Evolutionary conservation across 768 basidiomycete species (phyloP), one percentile per base, ranked within the genome.

Genomic region (Boletus coccyginus): DNA sequence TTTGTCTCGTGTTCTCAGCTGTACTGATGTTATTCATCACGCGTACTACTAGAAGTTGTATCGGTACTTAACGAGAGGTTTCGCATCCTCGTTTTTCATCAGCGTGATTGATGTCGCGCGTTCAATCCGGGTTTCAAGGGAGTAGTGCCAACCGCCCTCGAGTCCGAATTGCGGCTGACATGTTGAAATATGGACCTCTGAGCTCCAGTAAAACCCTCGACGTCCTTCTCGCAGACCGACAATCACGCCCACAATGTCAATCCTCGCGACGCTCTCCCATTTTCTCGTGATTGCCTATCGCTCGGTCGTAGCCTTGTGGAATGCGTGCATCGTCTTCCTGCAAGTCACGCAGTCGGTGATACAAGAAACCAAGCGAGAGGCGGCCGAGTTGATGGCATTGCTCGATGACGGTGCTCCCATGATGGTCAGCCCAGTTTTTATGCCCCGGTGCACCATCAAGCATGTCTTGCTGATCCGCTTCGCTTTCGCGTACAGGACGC

Each of bases 341-440:
- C 64, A 52, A 32, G 50, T 64, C 33, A 31, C 61, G 9, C 52
- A 7, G n/a, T 55, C 46, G 8, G 52, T 43, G 19, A 17, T 62
- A 27, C 44, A 46, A 17, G 62, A 61, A 40, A 64, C 64, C 24
- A 52, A 49, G 32, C 42, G 58, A 55, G 66, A 67, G 41, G 58
- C 64, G 10, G n/a, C 4, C 19, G 62, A 61, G 21, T 12, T 58
- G 52, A 56, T 63, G 50, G 50, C 50, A 8, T 17, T 58, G 45
- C 55, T 66, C 38, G 66, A 62, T 9, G 48, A 47, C 4, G 39
- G 12, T 0, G 38, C 16, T 3, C 29, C 57, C 7, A 35, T 52
- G 29, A 49, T 49, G 64, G 64, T 66, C 35, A 57, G 61, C 19
- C 45, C 7, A 19, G 5, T 7, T 31, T 53, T 19, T 13, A 31